Percentiles rank a stretch among this genome's conserved stretches.
Conservation (phyloP, 257 asterid species). For the Jacaranda copaia region DNA sequence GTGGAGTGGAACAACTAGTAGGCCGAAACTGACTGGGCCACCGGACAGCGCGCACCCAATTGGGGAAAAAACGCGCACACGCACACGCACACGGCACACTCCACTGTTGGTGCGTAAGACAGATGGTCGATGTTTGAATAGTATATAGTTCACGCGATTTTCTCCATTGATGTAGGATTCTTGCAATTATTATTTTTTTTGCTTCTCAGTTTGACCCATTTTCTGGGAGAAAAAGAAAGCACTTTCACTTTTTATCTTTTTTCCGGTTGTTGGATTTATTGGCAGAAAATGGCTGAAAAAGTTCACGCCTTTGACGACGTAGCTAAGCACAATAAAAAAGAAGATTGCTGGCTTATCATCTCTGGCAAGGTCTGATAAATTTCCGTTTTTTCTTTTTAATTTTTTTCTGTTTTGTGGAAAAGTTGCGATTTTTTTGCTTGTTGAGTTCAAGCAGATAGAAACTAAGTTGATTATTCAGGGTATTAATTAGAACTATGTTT, state of each 20-base stretch:
- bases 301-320: conserved; percentile 60
- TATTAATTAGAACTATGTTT: too few relatives aligned
- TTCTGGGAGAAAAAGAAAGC: conserved; percentile 33
- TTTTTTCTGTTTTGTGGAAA: not conserved
- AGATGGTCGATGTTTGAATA: too few relatives aligned
- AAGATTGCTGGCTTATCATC: conserved; percentile 77
- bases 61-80: too few relatives aligned
- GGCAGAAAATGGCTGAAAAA: conserved; percentile 48
- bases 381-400: not conserved
- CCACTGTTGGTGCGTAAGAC: too few relatives aligned
- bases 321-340: conserved; percentile 49
- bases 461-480: too few relatives aligned
- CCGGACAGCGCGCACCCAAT: too few relatives aligned
- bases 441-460: not conserved
- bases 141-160: not conserved
- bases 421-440: not conserved
- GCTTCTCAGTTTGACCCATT: not conserved
- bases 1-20: too few relatives aligned
- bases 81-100: too few relatives aligned
- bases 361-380: conserved; percentile 55
- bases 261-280: conserved; percentile 6
- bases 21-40: too few relatives aligned
- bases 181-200: not conserved
- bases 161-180: not conserved
- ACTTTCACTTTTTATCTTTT: not conserved